Conservation (phyloP, 2,329 filamentous ascomycete genomes). For the Fusarium mangiferae region DNA sequence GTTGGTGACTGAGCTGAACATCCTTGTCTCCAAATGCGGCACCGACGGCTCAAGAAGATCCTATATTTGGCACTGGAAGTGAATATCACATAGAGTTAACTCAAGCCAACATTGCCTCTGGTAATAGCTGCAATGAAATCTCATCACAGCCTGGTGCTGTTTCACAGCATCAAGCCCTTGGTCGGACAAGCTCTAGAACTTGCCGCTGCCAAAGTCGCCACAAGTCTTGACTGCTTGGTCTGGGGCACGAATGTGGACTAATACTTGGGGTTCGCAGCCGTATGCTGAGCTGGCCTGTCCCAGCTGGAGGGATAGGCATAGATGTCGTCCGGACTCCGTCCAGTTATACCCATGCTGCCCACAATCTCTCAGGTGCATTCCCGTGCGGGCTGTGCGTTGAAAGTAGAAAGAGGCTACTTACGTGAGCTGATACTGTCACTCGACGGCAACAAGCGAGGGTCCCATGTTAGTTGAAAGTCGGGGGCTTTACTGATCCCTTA, state of each 20-base stretch:
- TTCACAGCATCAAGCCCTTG: neutral
- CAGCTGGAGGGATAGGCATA: neutral
- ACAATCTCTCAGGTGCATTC: conserved; percentile 2
- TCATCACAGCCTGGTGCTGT: neutral
- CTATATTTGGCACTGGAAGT: neutral
- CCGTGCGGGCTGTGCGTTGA: conserved; percentile 6
- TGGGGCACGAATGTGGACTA: neutral
- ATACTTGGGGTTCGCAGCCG: neutral
- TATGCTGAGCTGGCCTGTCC: neutral
- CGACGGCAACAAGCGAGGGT: conserved; percentile 18
- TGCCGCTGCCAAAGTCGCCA: neutral
- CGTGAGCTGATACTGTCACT: neutral
- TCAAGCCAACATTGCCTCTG: neutral
- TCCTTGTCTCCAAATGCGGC: conserved; percentile 1
- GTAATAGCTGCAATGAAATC: neutral
- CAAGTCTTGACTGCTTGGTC: neutral
- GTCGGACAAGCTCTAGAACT: conserved; percentile 2
- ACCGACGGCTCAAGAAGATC: neutral
- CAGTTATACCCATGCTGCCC: conserved; percentile 25
- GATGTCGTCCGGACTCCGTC: neutral
- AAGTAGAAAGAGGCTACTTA: neutral
- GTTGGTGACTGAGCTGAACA: neutral
- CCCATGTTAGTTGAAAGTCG: conserved; percentile 6
- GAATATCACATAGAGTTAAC: neutral
- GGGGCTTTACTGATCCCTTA: neutral